Base-by-base conservation (phyloP, 176 grass and related monocot species). In the Phoenix roebelenii region DNA sequence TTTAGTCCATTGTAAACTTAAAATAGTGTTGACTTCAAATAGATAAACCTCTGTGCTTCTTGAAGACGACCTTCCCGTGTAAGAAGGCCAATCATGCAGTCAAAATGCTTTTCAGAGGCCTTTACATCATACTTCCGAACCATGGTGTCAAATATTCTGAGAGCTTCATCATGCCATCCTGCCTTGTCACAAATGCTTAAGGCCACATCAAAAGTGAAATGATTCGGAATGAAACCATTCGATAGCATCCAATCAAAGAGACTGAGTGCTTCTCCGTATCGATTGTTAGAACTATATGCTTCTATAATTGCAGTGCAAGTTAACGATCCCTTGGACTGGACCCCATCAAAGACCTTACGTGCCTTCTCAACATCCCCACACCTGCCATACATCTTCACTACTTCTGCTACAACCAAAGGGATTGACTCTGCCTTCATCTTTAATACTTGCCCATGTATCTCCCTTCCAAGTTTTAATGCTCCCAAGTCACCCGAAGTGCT, bases 301-400 rank as follows among this genome's bases (percentile, higher is more conserved):
- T 90, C 51, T 77, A 96, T 85, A 72, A 96, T 87, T 60, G 83
- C 64, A 26, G 80, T 87, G 74, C 92, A 96, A 56, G 80, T 90
- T 65, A 90, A 61, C 26, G 78, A 81, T 66, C 85, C 85, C 62
- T 89, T 89, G n/a, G 83, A 80, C 5, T 77, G 67, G 5, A 68
- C 72, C 32, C 59, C 26, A 72, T 80, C 80, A 35, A 85, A 96
- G 35, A 90, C 80, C 54, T 69, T 85, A 48, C 75, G 80, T 16
- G 92, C 80, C 59, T 65, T 85, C 25, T 74, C 76, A 51, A 96
- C 71, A 54, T 90, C 72, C 61, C 78, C 66, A 53, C 74, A 87
- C 25, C 64, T 82, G 51, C 92, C 92, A 55, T 96, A 96, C 83
- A 96, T 87, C 65, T 50, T 79, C 23, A 96, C 68, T 23, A 90